A percentile compares a stretch with the other conserved stretches of the same genome.
Evolutionary conservation across 139 green algal species (phyloP).

Genomic region (Coelastrella sp.): DNA sequence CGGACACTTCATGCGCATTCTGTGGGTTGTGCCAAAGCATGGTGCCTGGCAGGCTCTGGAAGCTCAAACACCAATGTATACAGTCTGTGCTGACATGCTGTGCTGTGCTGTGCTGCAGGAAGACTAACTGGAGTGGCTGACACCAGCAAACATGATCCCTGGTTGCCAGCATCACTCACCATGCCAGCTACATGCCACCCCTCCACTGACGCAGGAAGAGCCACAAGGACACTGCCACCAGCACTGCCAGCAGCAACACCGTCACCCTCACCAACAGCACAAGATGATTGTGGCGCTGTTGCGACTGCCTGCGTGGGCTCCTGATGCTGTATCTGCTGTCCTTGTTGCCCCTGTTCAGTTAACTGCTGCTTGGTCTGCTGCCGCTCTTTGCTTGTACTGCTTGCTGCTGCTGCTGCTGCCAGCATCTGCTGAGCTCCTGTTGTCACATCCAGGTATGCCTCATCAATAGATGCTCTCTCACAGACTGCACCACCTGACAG

Average conservation of each 20-base stretch:
- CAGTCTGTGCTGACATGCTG: too few relatives aligned
- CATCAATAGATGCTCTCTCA: conserved; percentile 87
- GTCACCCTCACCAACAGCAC: neutral
- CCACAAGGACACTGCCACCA: conserved; percentile 29
- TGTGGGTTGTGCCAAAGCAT: neutral
- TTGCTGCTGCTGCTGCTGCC: conserved; percentile 30
- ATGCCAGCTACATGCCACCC: conserved; percentile 61
- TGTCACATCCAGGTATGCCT: conserved; percentile 88
- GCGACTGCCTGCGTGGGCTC: neutral
- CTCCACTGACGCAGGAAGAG: conserved; percentile 52
- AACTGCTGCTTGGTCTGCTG: neutral
- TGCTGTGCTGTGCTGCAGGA: too few relatives aligned
- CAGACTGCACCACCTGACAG: conserved; percentile 43
- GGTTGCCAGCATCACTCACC: neutral
- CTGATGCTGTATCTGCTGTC: neutral
- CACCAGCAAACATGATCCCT: too few relatives aligned
- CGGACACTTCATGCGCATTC: neutral
- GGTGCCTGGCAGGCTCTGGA: neutral
- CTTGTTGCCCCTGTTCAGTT: neutral
- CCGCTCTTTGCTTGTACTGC: neutral
- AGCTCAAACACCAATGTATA: too few relatives aligned
- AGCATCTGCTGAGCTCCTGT: conserved; percentile 61
- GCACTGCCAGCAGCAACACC: neutral
- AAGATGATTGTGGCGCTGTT: neutral
- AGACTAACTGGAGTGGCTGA: too few relatives aligned